Conservation (phyloP, 2,329 filamentous ascomycete species). For the Calonectria henricotiae region DNA sequence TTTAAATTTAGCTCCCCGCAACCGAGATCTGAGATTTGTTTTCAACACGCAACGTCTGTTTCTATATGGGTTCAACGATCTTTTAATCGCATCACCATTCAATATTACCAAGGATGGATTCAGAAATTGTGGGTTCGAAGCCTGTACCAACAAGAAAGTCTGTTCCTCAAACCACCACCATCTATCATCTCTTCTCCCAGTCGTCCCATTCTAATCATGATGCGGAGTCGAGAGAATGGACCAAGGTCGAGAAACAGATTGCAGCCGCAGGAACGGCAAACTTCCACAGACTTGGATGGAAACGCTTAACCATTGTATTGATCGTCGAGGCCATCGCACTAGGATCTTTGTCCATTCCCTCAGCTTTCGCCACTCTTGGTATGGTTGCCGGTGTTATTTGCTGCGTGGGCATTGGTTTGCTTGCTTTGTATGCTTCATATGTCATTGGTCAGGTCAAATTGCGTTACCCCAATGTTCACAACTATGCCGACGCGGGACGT, state of each 20-base stretch:
- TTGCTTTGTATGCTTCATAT: constrained; percentile 36
- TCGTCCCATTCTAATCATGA: too few species aligned
- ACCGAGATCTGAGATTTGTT: too few species aligned
- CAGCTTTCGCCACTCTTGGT: constrained; percentile 29
- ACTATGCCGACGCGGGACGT: constrained; percentile 76
- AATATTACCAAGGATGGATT: too few species aligned
- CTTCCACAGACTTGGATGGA: constrained; percentile 24
- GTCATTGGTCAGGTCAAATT: constrained; percentile 55
- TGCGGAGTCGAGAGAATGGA: too few species aligned
- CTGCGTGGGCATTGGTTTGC: constrained; percentile 34
- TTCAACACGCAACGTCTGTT: too few species aligned
- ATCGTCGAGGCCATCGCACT: constrained; percentile 35
- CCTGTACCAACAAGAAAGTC: too few species aligned
- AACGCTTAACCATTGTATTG: constrained; percentile 20
- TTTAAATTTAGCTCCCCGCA: too few species aligned
- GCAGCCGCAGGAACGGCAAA: constrained; percentile 22
- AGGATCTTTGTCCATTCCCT: constrained; percentile 20
- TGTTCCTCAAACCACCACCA: too few species aligned
- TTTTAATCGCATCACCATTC: too few species aligned
- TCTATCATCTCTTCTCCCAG: too few species aligned
- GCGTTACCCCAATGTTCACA: constrained; percentile 68
- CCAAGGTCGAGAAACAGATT: constrained; percentile 40
- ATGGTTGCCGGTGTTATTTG: constrained; percentile 36
- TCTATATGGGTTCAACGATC: too few species aligned
- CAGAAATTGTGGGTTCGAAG: too few species aligned